Conservation (phyloP, 192 early-diverging fungal species). For the Linnemannia elongata region DNA sequence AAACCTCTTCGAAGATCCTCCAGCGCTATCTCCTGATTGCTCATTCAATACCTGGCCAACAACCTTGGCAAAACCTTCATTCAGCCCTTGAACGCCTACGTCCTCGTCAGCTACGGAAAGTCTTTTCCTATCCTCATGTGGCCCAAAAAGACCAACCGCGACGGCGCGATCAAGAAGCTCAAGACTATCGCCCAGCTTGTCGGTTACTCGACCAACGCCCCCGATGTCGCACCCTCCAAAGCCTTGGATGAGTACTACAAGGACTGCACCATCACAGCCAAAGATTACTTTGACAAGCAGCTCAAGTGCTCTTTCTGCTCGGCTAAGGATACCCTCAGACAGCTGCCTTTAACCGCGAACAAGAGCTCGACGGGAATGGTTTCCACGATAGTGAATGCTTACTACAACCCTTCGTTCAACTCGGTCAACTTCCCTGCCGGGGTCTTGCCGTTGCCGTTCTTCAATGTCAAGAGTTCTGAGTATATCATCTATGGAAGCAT, state of each 20-base stretch:
- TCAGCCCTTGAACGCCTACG: too few relatives aligned
- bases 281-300: slow-evolving; percentile 60
- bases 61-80: too few relatives aligned
- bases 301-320: slow-evolving; percentile 19
- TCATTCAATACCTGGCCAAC: too few relatives aligned
- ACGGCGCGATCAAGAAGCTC: slow-evolving; percentile 58
- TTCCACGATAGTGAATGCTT: slow-evolving; percentile 66
- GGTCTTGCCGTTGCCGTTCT: slow-evolving; percentile 73
- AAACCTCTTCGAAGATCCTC: too few relatives aligned
- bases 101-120: slow-evolving; percentile 55
- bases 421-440: slow-evolving; percentile 56
- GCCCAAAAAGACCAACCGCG: slow-evolving; percentile 60
- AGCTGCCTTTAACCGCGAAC: slow-evolving; percentile 24
- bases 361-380: slow-evolving; percentile 49
- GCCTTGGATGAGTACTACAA: slow-evolving; percentile 61
- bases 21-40: too few relatives aligned
- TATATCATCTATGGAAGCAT: slow-evolving; percentile 75
- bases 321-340: too few relatives aligned
- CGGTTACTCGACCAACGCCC: slow-evolving; percentile 57
- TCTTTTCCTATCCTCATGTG: slow-evolving; percentile 54
- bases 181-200: too few relatives aligned
- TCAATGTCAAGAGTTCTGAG: slow-evolving; percentile 60
- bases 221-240: slow-evolving; percentile 52
- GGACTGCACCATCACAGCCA: slow-evolving; percentile 20
- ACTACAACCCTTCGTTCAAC: slow-evolving; percentile 56